phyloP scores from a whole-genome alignment of 805 yeast genomes.

The Debaryomyces hansenii region DNA sequence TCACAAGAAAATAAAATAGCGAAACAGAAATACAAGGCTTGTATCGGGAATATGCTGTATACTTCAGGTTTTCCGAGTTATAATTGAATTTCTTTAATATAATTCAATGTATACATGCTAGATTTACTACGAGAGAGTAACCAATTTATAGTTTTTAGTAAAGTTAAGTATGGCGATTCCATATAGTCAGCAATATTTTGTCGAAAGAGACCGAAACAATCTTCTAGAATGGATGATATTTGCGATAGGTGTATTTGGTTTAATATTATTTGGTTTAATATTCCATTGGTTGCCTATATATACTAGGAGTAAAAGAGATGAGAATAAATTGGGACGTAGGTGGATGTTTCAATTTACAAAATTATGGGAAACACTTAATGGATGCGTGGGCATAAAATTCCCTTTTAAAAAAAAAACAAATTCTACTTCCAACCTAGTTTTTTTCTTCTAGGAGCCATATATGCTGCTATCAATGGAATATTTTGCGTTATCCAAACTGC shows the following conservation, averaged over 20 bases:
- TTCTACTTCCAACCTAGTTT: slow-evolving; percentile 44
- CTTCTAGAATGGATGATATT: slow-evolving; percentile 38
- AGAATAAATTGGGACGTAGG: slow-evolving; percentile 10
- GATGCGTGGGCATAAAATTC: slow-evolving; percentile 18
- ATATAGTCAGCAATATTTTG: slow-evolving; percentile 35
- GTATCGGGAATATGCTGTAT: no score
- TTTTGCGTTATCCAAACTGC: slow-evolving; percentile 31
- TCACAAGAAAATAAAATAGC: no score
- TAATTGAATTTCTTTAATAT: no score
- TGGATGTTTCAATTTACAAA: slow-evolving; percentile 26
- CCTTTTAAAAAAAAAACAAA: slow-evolving; percentile 15
- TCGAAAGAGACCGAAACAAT: slow-evolving; percentile 36
- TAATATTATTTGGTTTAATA: slow-evolving; percentile 39
- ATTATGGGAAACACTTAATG: slow-evolving; percentile 27
- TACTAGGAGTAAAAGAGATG: slow-evolving; percentile 23
- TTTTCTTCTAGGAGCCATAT: slow-evolving; percentile 24
- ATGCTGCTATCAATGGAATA: slow-evolving; percentile 25
- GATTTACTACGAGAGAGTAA: no score
- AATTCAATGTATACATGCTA: no score
- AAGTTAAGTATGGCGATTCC: slow-evolving; percentile 20
- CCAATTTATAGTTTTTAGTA: no score
- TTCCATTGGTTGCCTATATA: slow-evolving; percentile 43
- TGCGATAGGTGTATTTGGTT: slow-evolving; percentile 20
- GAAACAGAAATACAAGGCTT: no score
- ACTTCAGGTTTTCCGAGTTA: no score